A percentile compares a stretch with the other conserved stretches of the same genome.
phyloP scores from a whole-genome alignment of 2,329 filamentous ascomycete species.

The Fusarium acutatum region DNA sequence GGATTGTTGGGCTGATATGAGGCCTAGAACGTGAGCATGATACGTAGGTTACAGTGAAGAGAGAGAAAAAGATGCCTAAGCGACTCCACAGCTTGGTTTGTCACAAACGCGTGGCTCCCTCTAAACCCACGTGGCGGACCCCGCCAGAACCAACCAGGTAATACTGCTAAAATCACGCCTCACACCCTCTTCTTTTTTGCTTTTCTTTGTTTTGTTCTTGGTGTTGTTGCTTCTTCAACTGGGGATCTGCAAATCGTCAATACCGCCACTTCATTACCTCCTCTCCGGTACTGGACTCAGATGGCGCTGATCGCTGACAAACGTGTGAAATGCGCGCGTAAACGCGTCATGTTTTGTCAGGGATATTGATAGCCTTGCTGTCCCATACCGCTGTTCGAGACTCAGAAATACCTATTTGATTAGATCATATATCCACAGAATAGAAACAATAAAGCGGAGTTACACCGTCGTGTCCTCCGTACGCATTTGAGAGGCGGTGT shows the following conservation, averaged over 20 bases:
- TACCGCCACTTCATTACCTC: conserved; percentile 1
- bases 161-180: conserved; percentile 2
- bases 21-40: conserved; percentile 24
- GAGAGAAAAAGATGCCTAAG: conserved; percentile 3
- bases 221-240: background rate
- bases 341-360: background rate
- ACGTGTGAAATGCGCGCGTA: background rate
- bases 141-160: conserved; percentile 24
- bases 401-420: background rate
- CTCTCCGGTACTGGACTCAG: background rate
- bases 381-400: background rate
- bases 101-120: conserved; percentile 38
- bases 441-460: background rate
- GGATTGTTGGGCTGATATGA: background rate
- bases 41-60: background rate
- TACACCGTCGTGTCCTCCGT: background rate
- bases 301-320: conserved; percentile 4
- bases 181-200: conserved; percentile 22
- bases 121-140: conserved; percentile 43
- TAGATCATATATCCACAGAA: conserved; percentile 16
- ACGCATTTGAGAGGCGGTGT: background rate
- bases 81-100: conserved; percentile 36
- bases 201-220: background rate
- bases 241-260: conserved; percentile 10
- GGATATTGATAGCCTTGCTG: background rate